Base-by-base conservation (phyloP, 495 filamentous ascomycete species). In the Pyrenula aspistea region DNA sequence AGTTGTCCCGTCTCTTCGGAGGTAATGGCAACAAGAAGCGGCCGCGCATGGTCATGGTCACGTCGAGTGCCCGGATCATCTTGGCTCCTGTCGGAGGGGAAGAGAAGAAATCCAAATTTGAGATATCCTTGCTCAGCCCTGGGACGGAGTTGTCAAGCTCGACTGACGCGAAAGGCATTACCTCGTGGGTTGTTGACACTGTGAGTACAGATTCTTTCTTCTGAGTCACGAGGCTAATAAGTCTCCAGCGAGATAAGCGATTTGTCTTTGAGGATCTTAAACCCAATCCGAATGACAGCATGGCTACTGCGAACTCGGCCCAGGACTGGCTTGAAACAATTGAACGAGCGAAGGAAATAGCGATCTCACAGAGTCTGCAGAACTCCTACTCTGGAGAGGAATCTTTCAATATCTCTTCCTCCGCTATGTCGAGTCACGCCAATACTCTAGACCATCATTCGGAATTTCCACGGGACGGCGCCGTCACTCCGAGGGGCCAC, bases 31-130 rank as follows among this genome's bases (percentile, higher is more conserved):
- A 85, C n/a, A 97, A 97, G 70, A 95, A 95, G 68, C 77, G 91
- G 51, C 90, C 95, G 66, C 79, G 94, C 36, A 71, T 97, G 54
- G 93, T 97, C 11, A 95, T 99, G 87, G 81, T 99, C 57, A 99
- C 94, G 2, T 93, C 89, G 1, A 86, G 85, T 60, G 94, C 83
- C 20, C 83, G 92, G 42, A 84, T 97, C 51, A 85, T 99, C 54
- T 73, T 99, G 63, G 89, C 87, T 10, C 89, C 92, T n/a, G 82
- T 93, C 23, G 91, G 90, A 1, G 92, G 93, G 0, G 93, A 96
- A 59, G 91, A 97, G 64, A 99, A 99, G 73, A 91, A 91, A 66
- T 78, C 89, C 31, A 99, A 99, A 67, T 73, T 86, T 58, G 93
- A 97, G 62, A 84, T 97, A 49, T 87, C 88, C 25, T 74, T 97